Evolutionary conservation across 2,329 filamentous ascomycete genomes (phyloP), one percentile per base, ranked within the genome.

Genomic region (Gnomoniopsis smithogilvyi): DNA sequence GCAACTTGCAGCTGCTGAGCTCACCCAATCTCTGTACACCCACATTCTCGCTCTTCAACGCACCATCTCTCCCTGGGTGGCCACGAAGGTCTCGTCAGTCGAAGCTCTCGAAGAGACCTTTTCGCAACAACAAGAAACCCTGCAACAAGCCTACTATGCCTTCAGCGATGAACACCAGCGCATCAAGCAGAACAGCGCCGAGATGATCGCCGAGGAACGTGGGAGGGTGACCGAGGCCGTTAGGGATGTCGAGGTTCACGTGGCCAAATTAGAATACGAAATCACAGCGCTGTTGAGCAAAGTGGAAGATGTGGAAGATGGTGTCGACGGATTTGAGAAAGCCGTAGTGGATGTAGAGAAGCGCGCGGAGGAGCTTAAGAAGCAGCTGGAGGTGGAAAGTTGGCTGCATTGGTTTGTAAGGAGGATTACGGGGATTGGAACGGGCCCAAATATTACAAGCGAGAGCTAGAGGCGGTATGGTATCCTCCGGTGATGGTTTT

Each of bases 211-310:
- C 0, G 84, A 88, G 51, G 90, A 96, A 73, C 84, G 87, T 45
- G 80, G 81, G 22, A 80, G 83, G 54, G 77, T 96, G 41, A 84
- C 82, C 3, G 91, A 95, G 68, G 82, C 82, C 17, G 78, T 92
- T 62, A 89, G 89, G 70, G 90, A 95, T 63, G 80, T 97, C 15
- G 92, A 96, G 70, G 83, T 89, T 22, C 78, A 96, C 43, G 86
- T 89, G 2, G 91, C 92, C 21, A 93, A 93, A 73, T 79, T 98
- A 57, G 93, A 98, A 68, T 98, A 98, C 72, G 94, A 97, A 76
- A 88, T 97, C 62, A 85, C 89, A 61, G 86, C 87, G 17, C 77
- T 98, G n/a, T 80, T 86, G 51, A 86, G 87, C 51, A 92, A 92
- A 67, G 88, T 96, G 11, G 83, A 90, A 66, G 94, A 98, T 68